Evolutionary conservation across 192 early-diverging fungal species (phyloP).

Genomic region (Chytriomyces hyalinus): DNA sequence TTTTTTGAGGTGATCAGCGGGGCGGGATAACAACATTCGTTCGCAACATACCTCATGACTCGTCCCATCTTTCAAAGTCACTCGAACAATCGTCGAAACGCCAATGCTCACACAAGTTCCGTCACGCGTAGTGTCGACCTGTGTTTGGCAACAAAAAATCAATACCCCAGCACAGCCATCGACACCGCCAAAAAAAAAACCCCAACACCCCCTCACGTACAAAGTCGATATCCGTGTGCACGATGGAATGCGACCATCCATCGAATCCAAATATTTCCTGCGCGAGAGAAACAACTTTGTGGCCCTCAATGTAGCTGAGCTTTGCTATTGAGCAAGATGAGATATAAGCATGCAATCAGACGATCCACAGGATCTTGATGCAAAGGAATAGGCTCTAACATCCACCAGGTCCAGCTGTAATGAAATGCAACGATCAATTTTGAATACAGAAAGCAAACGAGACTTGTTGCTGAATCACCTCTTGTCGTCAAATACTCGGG

Average conservation of each 20-base stretch:
- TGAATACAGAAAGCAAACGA: too few relatives aligned
- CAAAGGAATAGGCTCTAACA: conserved; percentile 3
- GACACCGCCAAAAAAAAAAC: neutral
- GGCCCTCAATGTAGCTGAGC: conserved; percentile 83
- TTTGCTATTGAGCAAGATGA: conserved; percentile 36
- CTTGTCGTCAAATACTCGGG: conserved; percentile 74
- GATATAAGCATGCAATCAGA: neutral
- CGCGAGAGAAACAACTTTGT: conserved; percentile 82
- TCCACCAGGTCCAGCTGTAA: conserved; percentile 66
- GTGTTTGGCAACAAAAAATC: neutral
- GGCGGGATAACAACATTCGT: neutral
- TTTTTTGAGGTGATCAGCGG: neutral
- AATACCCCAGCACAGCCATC: too few relatives aligned
- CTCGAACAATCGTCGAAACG: conserved; percentile 74
- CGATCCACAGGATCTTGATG: neutral
- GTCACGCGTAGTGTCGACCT: conserved; percentile 31
- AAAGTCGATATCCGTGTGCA: conserved; percentile 80
- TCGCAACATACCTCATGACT: conserved; percentile 69
- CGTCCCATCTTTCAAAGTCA: conserved; percentile 88
- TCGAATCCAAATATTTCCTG: conserved; percentile 95
- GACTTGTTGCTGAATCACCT: too few relatives aligned
- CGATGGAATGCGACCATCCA: conserved; percentile 83
- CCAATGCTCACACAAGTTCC: conserved; percentile 60
- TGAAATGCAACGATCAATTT: too few relatives aligned
- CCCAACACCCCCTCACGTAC: conserved; percentile 46